phyloP scores from a whole-genome alignment of 345 rosid genomes.

The Brassica incana region DNA sequence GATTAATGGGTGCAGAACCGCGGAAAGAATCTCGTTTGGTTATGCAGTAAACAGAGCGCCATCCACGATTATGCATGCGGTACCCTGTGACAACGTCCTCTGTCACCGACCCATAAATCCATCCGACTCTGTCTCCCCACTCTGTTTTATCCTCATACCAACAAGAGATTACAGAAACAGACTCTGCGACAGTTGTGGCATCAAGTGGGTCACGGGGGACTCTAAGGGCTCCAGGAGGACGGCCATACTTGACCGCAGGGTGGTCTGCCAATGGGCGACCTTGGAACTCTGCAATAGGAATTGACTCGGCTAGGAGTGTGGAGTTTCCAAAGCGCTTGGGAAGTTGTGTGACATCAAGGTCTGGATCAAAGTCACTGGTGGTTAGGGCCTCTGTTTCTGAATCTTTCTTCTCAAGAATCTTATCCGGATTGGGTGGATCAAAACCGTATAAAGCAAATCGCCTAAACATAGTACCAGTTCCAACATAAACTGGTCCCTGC shows the following conservation, averaged over 20 bases:
- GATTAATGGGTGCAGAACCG: background rate
- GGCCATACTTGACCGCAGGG: background rate
- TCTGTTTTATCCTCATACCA: background rate
- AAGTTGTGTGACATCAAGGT: background rate
- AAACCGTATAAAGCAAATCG: background rate
- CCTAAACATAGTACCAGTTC: background rate
- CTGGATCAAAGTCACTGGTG: background rate
- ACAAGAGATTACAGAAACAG: conserved; percentile 1
- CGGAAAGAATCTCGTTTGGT: background rate
- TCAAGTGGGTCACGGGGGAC: background rate
- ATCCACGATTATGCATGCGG: background rate
- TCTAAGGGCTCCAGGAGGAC: conserved; percentile 1
- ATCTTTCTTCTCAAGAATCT: background rate
- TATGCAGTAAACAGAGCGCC: background rate
- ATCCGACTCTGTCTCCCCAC: background rate
- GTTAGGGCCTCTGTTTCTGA: background rate
- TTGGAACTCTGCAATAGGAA: conserved; percentile 2
- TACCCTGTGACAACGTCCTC: background rate
- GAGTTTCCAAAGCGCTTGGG: conserved; percentile 1
- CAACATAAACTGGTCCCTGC: background rate
- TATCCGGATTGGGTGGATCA: background rate
- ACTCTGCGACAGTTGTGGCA: background rate
- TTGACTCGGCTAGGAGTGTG: background rate
- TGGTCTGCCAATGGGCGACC: background rate
- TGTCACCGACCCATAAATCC: background rate